A percentile compares a stretch with the other conserved stretches of the same genome.
Evolutionary conservation across 306 rosid genomes (phyloP).

Genomic region (Pueraria montana): DNA sequence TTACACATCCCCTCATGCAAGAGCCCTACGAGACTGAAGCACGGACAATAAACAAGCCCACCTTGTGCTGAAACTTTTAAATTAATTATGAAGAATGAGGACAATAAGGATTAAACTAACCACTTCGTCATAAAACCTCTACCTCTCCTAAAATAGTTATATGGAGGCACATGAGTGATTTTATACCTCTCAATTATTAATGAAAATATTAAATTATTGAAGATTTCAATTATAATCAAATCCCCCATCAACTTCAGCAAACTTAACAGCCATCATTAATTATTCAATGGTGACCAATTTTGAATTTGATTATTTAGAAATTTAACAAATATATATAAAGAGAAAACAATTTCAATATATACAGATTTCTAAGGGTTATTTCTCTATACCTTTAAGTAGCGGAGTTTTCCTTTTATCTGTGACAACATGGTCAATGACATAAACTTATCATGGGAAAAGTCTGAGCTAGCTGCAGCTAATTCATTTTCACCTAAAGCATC

Average conservation of each 20-base stretch:
- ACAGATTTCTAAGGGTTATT: constrained; percentile 27
- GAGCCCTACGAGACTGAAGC: not conserved
- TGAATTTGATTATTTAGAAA: constrained; percentile 9
- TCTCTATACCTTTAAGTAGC: constrained; percentile 81
- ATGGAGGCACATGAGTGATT: not conserved
- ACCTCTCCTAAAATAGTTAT: not conserved
- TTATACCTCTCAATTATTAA: not conserved
- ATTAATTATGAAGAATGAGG: not conserved
- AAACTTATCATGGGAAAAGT: constrained; percentile 83
- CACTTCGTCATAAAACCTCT: not conserved
- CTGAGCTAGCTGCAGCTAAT: constrained; percentile 71
- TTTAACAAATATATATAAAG: constrained; percentile 21
- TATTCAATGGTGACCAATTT: constrained; percentile 7
- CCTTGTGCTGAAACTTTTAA: not conserved
- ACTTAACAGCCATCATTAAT: constrained; percentile 15
- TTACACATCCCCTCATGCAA: not conserved
- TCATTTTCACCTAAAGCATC: constrained; percentile 80
- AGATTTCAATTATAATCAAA: constrained; percentile 18
- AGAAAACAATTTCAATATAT: constrained; percentile 27
- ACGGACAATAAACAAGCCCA: not conserved
- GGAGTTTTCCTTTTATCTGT: constrained; percentile 88
- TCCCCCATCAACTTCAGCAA: not conserved
- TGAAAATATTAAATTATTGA: constrained; percentile 7
- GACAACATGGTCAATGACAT: constrained; percentile 70
- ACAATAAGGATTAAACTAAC: not conserved